Evolutionary conservation across 192 early-diverging fungal genomes (phyloP).

Genomic region (Funneliformis mosseae): DNA sequence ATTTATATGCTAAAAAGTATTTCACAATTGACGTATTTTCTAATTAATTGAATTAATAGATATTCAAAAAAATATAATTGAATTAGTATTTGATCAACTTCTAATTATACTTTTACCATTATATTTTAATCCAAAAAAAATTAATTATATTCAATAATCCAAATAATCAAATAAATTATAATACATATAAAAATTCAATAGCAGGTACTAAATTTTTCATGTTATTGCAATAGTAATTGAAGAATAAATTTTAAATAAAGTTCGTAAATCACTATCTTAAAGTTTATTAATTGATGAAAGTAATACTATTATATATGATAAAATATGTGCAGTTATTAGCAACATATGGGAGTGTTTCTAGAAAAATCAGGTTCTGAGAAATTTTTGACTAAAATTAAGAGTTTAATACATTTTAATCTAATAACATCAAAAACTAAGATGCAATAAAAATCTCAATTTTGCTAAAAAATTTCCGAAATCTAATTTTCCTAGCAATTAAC

Average conservation of each 20-base stretch:
- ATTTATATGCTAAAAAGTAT: constrained; percentile 1
- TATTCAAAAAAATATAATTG: background rate
- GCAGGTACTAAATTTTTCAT: constrained; percentile 5
- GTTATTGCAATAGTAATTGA: constrained; percentile 14
- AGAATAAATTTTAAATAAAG: constrained; percentile 7
- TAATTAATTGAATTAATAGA: background rate
- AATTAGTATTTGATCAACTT: constrained; percentile 10
- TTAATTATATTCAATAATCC: background rate
- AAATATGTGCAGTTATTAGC: constrained; percentile 7
- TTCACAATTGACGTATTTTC: background rate
- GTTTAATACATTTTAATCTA: too few species aligned
- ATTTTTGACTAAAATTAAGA: too few species aligned
- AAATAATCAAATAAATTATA: background rate
- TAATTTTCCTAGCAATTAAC: too few species aligned
- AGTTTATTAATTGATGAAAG: constrained; percentile 24
- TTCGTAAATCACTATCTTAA: background rate
- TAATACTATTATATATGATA: constrained; percentile 20
- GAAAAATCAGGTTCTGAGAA: too few species aligned
- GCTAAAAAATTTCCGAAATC: too few species aligned
- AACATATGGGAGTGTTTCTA: too few species aligned
- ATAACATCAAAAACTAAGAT: too few species aligned
- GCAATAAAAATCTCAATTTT: too few species aligned
- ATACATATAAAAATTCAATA: background rate
- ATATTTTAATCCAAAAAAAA: background rate
- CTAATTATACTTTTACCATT: background rate